phyloP scores from a whole-genome alignment of 169 alveolate genomes.

The Plasmodium gaboni region DNA sequence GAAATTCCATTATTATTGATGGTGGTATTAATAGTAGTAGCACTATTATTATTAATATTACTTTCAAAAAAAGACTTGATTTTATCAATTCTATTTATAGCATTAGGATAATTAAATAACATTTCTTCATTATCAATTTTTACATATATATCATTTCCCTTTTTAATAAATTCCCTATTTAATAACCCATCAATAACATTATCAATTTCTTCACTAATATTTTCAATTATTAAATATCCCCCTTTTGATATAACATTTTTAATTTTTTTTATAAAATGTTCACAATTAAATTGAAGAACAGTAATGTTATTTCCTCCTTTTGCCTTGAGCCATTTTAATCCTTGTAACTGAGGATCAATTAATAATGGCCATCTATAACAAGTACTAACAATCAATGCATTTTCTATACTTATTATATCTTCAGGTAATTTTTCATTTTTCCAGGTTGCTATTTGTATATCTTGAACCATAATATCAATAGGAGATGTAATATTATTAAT shows the following conservation, averaged over 20 bases:
- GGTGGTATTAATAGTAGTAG: background rate
- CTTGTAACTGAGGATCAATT: constrained; percentile 98
- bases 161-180: constrained; percentile 92
- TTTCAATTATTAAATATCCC: constrained; percentile 94
- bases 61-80: constrained; percentile 56
- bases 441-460: constrained; percentile 95
- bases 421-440: constrained; percentile 96
- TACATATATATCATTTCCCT: constrained; percentile 83
- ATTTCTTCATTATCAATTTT: constrained; percentile 66
- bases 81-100: constrained; percentile 33
- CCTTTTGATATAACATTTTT: constrained; percentile 93
- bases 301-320: constrained; percentile 94
- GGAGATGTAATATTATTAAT: constrained; percentile 93
- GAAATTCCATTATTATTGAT: background rate
- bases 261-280: constrained; percentile 92
- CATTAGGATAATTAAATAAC: constrained; percentile 67
- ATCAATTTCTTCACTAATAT: constrained; percentile 94
- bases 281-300: constrained; percentile 92
- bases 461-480: constrained; percentile 92
- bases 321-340: constrained; percentile 95
- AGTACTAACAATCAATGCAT: constrained; percentile 94
- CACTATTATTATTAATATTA: background rate
- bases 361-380: constrained; percentile 97
- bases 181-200: constrained; percentile 96
- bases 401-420: constrained; percentile 96